Base-by-base conservation (phyloP, 805 yeast genomes). In the Ogataea populi-albae region DNA sequence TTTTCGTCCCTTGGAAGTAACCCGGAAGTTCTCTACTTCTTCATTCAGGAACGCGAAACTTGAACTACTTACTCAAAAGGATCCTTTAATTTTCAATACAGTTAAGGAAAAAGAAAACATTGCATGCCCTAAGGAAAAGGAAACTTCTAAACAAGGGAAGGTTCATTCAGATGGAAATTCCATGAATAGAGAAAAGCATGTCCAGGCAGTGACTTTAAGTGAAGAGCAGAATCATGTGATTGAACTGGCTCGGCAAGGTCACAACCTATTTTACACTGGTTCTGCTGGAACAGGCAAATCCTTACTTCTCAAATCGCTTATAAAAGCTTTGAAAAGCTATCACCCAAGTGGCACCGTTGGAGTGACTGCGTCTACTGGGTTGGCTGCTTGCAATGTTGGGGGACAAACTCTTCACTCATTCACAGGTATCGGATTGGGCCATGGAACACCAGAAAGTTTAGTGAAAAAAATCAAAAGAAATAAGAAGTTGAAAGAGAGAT, bases 271-370 rank as follows among this genome's bases (percentile, higher is more conserved):
- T 55, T 93, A 86, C 57, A 93, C 98, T 0, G 98, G 98, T 33
- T 87, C 97, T 22, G 98, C 98, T 0, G 98, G 98, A 52, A 93
- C 98, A 0, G 98, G 98, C 55, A 93, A 93, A 56, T 91, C 98
- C 1, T 82, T 93, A 4, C 65, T 93, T n/a, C 64, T 93, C 33
- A 71, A 73, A 42, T 68, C 77, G 8, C 66, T 85, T 23, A 83
- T 85, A 36, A 73, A 74, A 48, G 59, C 68, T 0, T 55, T 85
- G 36, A 68, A 62, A 43, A 41, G 46, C 1, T 69, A 67, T 40
- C 69, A 76, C 54, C 68, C 71, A 0, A 44, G 45, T 0, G 76
- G 73, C 2, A 54, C 64, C 10, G 86, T 85, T 4, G 88, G 83
- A 0, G 82, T 85, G 1, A 83, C 93, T 0, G 94, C 94, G 0